Evolutionary conservation across 2,329 filamentous ascomycete genomes (phyloP).

Genomic region (Pyricularia sp.): DNA sequence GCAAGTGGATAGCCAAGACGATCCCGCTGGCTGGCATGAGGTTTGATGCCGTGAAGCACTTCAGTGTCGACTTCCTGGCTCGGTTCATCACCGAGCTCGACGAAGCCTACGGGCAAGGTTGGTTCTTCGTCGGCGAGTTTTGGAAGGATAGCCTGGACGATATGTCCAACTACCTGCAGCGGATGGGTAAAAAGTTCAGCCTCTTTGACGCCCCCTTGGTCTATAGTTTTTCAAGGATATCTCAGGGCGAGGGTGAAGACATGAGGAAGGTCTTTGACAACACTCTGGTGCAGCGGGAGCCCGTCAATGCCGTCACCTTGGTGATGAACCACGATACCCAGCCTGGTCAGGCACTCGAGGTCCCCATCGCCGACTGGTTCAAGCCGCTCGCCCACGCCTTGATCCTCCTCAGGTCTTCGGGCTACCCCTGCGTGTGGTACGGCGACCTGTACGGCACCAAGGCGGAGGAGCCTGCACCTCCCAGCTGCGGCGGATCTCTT

Average conservation of each 20-base stretch:
- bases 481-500: conserved; percentile 44
- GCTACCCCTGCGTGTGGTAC: conserved; percentile 61
- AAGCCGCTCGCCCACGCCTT: conserved; percentile 64
- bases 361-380: conserved; percentile 56
- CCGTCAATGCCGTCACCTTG: conserved; percentile 41
- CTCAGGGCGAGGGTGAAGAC: conserved; percentile 46
- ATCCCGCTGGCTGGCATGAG: conserved; percentile 56
- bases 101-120: conserved; percentile 26
- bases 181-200: conserved; percentile 46
- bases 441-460: conserved; percentile 60
- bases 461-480: conserved; percentile 32
- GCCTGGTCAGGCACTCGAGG: conserved; percentile 31
- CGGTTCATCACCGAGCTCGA: conserved; percentile 53
- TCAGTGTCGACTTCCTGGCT: conserved; percentile 55
- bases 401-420: conserved; percentile 54
- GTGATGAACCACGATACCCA: conserved; percentile 66
- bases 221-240: conserved; percentile 55
- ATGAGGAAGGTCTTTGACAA: conserved; percentile 54
- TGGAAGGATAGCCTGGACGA: conserved; percentile 27
- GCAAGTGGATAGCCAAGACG: conserved; percentile 54
- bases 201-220: conserved; percentile 63
- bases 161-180: conserved; percentile 21
- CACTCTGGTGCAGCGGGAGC: conserved; percentile 39
- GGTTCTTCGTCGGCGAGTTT: conserved; percentile 29
- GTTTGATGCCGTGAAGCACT: conserved; percentile 66